Evolutionary conservation across 2,329 filamentous ascomycete genomes (phyloP).

Genomic region (Penicillium sp.): DNA sequence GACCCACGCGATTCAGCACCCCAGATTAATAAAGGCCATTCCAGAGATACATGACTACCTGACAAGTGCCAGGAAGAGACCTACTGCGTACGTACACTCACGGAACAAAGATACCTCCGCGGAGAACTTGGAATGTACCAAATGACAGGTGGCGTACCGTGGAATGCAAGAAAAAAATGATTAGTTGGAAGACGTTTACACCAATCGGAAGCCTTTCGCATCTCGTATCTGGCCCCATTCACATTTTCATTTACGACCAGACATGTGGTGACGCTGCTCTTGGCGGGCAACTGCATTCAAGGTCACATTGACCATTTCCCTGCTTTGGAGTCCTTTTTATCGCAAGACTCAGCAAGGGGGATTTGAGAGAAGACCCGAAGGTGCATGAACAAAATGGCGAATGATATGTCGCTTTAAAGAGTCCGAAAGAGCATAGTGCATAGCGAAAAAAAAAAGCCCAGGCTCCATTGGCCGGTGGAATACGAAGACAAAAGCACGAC

Average conservation of each 20-base stretch:
- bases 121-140: background rate
- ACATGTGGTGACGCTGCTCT: background rate
- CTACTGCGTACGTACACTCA: background rate
- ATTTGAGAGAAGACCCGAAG: background rate
- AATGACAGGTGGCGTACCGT: background rate
- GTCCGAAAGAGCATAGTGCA: background rate
- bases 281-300: background rate
- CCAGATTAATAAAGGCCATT: background rate
- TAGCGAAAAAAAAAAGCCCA: background rate
- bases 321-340: background rate
- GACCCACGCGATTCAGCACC: background rate
- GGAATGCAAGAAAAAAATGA: background rate
- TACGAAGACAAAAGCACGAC: background rate
- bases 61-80: background rate
- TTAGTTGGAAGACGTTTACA: background rate
- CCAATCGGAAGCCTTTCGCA: background rate
- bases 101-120: background rate
- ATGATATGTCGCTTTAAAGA: background rate
- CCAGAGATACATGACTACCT: no score
- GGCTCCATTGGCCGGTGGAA: background rate
- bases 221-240: background rate
- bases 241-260: background rate
- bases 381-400: background rate
- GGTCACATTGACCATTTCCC: background rate
- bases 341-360: background rate